These are phyloP conservation scores for Ophiostoma ips DNA, from an alignment of 2,329 filamentous ascomycete genomes.

Conservation along the genomic window DNA sequence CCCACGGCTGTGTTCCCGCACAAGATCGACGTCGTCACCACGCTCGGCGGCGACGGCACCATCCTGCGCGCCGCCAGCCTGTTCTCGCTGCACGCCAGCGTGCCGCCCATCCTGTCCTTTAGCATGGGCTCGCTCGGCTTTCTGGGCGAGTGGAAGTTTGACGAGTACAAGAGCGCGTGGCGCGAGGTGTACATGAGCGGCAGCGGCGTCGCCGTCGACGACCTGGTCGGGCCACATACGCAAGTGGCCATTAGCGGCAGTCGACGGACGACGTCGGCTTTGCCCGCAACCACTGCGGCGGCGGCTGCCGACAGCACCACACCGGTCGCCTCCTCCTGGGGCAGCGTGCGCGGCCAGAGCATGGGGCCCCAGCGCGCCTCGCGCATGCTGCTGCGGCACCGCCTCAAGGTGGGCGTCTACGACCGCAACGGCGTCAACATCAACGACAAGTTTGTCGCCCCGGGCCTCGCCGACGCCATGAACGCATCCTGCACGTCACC, in stretches of 20 bases:
- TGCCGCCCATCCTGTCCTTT: slow-evolving; percentile 86
- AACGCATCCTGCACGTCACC: background rate
- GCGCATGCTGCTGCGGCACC: slow-evolving; percentile 72
- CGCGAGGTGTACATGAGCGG: slow-evolving; percentile 80
- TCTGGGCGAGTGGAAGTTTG: slow-evolving; percentile 90
- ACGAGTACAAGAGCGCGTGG: slow-evolving; percentile 83
- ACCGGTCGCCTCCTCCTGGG: slow-evolving; percentile 49
- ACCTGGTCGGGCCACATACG: slow-evolving; percentile 26
- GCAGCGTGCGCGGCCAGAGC: slow-evolving; percentile 61
- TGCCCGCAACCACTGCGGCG: background rate
- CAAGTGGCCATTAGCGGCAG: slow-evolving; percentile 21
- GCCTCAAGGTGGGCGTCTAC: slow-evolving; percentile 76
- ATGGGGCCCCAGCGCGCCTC: slow-evolving; percentile 63
- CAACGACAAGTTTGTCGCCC: slow-evolving; percentile 36
- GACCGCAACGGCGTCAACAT: slow-evolving; percentile 51
- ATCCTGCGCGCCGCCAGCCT: slow-evolving; percentile 75
- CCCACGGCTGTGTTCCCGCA: slow-evolving; percentile 44
- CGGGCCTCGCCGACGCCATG: slow-evolving; percentile 18
- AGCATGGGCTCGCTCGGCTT: slow-evolving; percentile 96
- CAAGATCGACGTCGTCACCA: slow-evolving; percentile 80
- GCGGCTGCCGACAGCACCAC: slow-evolving; percentile 13
- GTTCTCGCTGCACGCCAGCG: slow-evolving; percentile 66
- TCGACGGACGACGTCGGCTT: slow-evolving; percentile 2
- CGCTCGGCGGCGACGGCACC: slow-evolving; percentile 85
- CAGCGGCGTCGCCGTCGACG: slow-evolving; percentile 35